These are phyloP conservation scores for Candida boidinii DNA, from an alignment of 805 yeast genomes.

Conservation along the genomic window DNA sequence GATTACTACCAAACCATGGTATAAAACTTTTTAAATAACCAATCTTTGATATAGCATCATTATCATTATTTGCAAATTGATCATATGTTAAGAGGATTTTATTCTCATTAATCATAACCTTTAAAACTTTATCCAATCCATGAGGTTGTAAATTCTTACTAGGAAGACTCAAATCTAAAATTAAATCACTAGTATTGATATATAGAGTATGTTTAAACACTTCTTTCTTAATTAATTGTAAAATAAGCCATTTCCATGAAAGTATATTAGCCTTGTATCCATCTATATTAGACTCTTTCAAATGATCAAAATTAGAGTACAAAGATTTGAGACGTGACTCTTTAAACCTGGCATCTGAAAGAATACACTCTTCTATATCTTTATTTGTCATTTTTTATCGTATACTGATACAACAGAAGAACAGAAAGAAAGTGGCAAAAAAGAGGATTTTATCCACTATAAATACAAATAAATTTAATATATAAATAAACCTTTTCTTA, in stretches of 20 bases:
- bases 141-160: slow-evolving; percentile 12
- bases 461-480: no score
- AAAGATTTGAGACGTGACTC: slow-evolving; percentile 34
- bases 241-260: slow-evolving; percentile 35
- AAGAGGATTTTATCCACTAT: no score
- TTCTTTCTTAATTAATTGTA: slow-evolving; percentile 15
- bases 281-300: slow-evolving; percentile 34
- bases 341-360: slow-evolving; percentile 26
- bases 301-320: slow-evolving; percentile 36
- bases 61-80: slow-evolving; percentile 4
- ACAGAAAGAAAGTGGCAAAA: no score
- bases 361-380: slow-evolving; percentile 5
- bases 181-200: slow-evolving; percentile 12
- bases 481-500: no score
- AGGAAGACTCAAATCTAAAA: slow-evolving; percentile 7
- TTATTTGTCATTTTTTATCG: no score
- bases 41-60: slow-evolving; percentile 2
- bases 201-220: slow-evolving; percentile 19
- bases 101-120: slow-evolving; percentile 14
- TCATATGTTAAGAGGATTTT: slow-evolving; percentile 15
- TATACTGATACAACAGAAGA: no score
- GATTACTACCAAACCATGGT: background rate
- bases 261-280: slow-evolving; percentile 41
- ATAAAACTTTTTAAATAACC: background rate
- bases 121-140: slow-evolving; percentile 17